phyloP scores from a whole-genome alignment of 2,329 filamentous ascomycete genomes.

The Cladosporium halotolerans region DNA sequence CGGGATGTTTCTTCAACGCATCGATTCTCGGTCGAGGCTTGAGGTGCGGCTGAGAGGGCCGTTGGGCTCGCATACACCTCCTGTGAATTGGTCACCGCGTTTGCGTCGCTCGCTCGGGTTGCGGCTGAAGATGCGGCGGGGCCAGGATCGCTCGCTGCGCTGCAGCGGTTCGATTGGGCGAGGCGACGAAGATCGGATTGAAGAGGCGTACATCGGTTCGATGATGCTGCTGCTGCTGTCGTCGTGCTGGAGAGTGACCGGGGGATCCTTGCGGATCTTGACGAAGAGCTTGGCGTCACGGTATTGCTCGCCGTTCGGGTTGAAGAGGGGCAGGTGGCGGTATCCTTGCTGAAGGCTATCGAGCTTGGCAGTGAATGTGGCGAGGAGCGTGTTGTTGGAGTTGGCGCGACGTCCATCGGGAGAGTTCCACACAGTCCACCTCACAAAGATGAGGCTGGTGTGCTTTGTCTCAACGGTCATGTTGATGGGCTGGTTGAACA shows the following conservation, averaged over 20 bases:
- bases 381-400: slow-evolving; percentile 58
- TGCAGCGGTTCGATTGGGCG: slow-evolving; percentile 24
- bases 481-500: slow-evolving; percentile 72
- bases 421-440: slow-evolving; percentile 86
- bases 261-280: slow-evolving; percentile 61
- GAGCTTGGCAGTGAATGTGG: slow-evolving; percentile 89
- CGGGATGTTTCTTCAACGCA: slow-evolving; percentile 15
- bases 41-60: slow-evolving; percentile 28
- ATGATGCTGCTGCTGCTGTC: slow-evolving; percentile 22
- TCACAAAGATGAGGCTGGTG: slow-evolving; percentile 86
- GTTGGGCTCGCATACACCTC: slow-evolving; percentile 16
- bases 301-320: slow-evolving; percentile 84
- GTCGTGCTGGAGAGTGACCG: slow-evolving; percentile 25
- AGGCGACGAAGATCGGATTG: slow-evolving; percentile 18
- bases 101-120: slow-evolving; percentile 39
- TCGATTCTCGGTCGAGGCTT: slow-evolving; percentile 28
- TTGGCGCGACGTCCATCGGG: slow-evolving; percentile 65
- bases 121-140: slow-evolving; percentile 37
- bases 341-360: slow-evolving; percentile 85
- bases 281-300: slow-evolving; percentile 93
- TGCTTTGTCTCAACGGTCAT: slow-evolving; percentile 89
- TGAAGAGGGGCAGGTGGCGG: slow-evolving; percentile 82
- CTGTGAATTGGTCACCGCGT: slow-evolving; percentile 17
- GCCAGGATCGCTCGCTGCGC: slow-evolving; percentile 33
- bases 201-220: slow-evolving; percentile 14